Evolutionary conservation across 352 stramenopile genomes (phyloP), one percentile per base, ranked within the genome.

Genomic region (Phytophthora pluvialis): DNA sequence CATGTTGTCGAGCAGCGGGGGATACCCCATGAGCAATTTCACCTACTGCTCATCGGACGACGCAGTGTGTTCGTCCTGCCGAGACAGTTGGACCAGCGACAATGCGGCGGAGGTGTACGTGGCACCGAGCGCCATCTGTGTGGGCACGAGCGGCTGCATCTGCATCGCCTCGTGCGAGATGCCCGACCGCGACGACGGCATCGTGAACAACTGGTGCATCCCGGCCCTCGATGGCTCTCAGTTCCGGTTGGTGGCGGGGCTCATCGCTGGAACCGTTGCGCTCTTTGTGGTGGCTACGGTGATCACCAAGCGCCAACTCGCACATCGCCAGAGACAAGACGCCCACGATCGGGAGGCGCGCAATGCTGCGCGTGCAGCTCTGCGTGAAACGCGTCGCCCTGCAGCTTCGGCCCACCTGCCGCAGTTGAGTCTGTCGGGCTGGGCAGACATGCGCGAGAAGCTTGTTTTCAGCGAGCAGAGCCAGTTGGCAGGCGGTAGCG

Each of bases 381-480:
- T 56, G 12, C 60, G 60, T 10, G 55, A 64, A 46, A 11, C 43
- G 13, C 43, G 52, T 10, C 70, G 66, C n/a, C 46, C 70, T 13
- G 9, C 56, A 3, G 60, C 55, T 0, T 63, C 46, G 6, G 60
- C 60, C 12, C 70, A 72, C 38, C 52, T 75, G 42, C 66, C 69
- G 18, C 63, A 75, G 15, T 51, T 88, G 35, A 79, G 56, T 49
- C 57, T 88, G 53, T 77, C 70, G n/a, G 79, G 79, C 5, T 88
- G 79, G 79, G 69, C 70, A 39, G 54, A 57, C 18, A 82, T 82
- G 74, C 68, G 77, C 13, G 79, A 88, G 43, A 78, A 82, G 31
- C 60, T 84, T 15, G 69, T 79, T 28, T 70, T 71, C 4, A 72
- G 26, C n/a, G 73, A 81, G 55, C 54, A 74, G 5, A 46, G 39